Evolutionary conservation across 805 yeast genomes (phyloP), one percentile per base, ranked within the genome.

Genomic region (Suhomyces sp.): DNA sequence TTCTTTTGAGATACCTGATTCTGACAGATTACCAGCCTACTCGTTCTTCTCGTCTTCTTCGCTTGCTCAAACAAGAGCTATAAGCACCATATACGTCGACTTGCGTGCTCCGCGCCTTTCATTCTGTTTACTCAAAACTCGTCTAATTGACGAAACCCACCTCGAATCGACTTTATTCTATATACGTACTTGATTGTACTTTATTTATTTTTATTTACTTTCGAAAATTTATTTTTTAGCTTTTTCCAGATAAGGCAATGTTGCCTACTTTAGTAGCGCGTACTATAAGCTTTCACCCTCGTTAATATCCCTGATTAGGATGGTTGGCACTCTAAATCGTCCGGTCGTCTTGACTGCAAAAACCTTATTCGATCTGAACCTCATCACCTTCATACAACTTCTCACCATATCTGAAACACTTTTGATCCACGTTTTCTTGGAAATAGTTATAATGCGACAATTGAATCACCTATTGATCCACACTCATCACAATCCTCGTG

Each of bases 81-180:
- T 7, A 31, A 31, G 35, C 9, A 12, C 35, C 17, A 6, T 19
- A 19, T 17, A 7, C 41, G 17, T 17, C 13, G 7, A 17, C 22
- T 19, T 37, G 41, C 40, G 13, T 37, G 41, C 19, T 37, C 22
- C 22, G 19, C 41, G 41, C 13, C 17, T 19, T 37, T 37, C 13
- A n/a, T 15, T 19, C 15, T 24, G 29, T 46, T 21, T 35, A 33
- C 33, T 8, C 22, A 15, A 12, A 21, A 17, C 43, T 35, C 43
- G 48, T 46, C 43, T 46, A 46, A 33, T 35, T 46, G 43, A 35
- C 43, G 48, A 46, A 37, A 37, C 22, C 21, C 20, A 37, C 13
- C 41, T 37, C 13, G 41, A 37, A 19, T 37, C 41, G 19, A 37
- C 41, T 37, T 19, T 17, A 37, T 37, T 37, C 41, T 13, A 17